Evolutionary conservation across 495 filamentous ascomycete genomes (phyloP), one percentile per base, ranked within the genome.

Genomic region (Pseudevernia furfuracea): DNA sequence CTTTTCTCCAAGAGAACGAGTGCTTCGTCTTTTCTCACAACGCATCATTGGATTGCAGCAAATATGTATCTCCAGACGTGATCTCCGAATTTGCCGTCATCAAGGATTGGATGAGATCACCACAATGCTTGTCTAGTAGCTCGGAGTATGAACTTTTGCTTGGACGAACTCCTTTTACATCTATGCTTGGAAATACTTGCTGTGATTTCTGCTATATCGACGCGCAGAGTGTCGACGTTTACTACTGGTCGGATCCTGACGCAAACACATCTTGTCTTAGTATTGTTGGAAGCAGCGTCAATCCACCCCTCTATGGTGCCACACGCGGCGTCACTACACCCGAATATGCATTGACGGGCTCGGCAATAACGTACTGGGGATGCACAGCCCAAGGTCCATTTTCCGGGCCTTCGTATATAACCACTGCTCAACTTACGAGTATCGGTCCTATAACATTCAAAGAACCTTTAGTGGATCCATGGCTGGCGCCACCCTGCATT

Each of bases 241-340:
- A 39, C 37, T 63, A 63, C 36, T 63, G 61, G 61, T 52, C 49
- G 19, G 61, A 56, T 17, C 61, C 49, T 2, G 52, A 39, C n/a
- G 32, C 61, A n/a, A 43, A 58, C 49, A 53, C 28, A 39, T 57
- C 61, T 8, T 63, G 61, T 38, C 39, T 63, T 10, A 39, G 17
- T 12, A 34, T 63, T 15, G 44, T 63, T 39, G 61, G 61, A 10
- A 52, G 37, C 25, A 23, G 30, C 38, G 17, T 58, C n/a, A 64
- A 59, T 34, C 12, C 62, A 14, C 12, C 59, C n/a, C 28, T 32
- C 15, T 38, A 59, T 12, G 62, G 55, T 17, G 62, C 38, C 19
- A 59, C 53, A 57, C n/a, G n/a, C n/a, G n/a, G n/a, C n/a, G n/a
- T n/a, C n/a, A n/a, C n/a, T n/a, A n/a, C n/a, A n/a, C n/a, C n/a